Base-by-base conservation (phyloP, 2,329 filamentous ascomycete species). In the Phaeosphaeria sp. region DNA sequence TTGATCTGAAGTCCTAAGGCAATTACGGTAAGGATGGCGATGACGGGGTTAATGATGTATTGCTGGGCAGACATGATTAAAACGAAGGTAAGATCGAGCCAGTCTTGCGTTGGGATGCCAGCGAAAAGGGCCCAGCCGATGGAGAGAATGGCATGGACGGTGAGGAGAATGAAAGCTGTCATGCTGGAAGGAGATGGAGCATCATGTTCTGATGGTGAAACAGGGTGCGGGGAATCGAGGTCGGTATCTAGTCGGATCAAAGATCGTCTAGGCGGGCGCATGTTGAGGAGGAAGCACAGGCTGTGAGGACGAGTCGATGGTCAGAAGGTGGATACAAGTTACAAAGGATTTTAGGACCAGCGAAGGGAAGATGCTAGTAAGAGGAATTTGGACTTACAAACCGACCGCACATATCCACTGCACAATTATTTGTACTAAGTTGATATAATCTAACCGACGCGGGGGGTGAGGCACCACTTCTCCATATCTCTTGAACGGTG, bases 331-430 rank as follows among this genome's bases (percentile, higher is more conserved):
- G 6, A 6, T 3, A 36, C 25, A 27, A 27, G 9, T 27, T 27
- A 5, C 9, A 36, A 36, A 3, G 30, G 13, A 15, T 33, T 36
- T 6, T 36, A 3, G 13, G 11, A 36, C 5, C 3, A 54, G 22
- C 36, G 11, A 17, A 49, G 25, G 3, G 41, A 43, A 15, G 44
- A 48, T 33, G n/a, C n/a, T n/a, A n/a, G n/a, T n/a, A n/a, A n/a
- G n/a, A n/a, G n/a, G n/a, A n/a, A 18, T 36, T 5, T 5, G 25
- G 27, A 54, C 52, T 44, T 49, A 54, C 52, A 54, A 25, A 15
- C 41, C 44, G 17, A 54, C n/a, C 15, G 52, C 25, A 46, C 52
- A 54, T 54, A 49, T 49, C 44, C 52, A 54, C 33, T 54, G 52
- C 44, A 43, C 23, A 13, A 54, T 7, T 5, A 54, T 33, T 36